A percentile compares a stretch with the other conserved stretches of the same genome.
phyloP scores from a whole-genome alignment of 768 basidiomycete species.

The Hysterangium stoloniferum region DNA sequence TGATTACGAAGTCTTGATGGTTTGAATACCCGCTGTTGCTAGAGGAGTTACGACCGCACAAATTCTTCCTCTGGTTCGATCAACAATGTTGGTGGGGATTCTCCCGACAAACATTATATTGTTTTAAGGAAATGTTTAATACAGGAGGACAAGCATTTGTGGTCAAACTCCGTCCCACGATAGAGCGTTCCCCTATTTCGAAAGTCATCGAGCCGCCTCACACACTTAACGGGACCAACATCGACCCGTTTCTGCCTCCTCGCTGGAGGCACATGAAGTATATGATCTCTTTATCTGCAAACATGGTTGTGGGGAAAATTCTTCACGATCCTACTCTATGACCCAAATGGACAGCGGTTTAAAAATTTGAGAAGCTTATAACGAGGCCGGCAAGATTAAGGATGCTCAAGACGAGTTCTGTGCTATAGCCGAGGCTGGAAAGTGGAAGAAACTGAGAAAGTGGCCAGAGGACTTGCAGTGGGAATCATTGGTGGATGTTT shows the following conservation, averaged over 20 bases:
- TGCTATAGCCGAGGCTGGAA: conserved; percentile 39
- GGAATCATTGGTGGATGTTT: conserved; percentile 74
- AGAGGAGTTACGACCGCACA: conserved; percentile 86
- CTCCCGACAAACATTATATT: neutral
- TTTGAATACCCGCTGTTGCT: conserved; percentile 79
- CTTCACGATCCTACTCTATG: conserved; percentile 18
- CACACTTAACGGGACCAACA: conserved; percentile 40
- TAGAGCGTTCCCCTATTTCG: conserved; percentile 65
- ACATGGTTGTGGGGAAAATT: conserved; percentile 47
- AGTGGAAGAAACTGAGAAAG: conserved; percentile 24
- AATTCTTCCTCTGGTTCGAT: conserved; percentile 68
- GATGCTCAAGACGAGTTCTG: conserved; percentile 67
- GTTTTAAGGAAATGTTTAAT: too few relatives aligned
- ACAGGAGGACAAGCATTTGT: conserved; percentile 83
- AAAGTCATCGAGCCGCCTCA: conserved; percentile 83
- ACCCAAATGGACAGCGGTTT: conserved; percentile 71
- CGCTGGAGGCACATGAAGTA: conserved; percentile 82
- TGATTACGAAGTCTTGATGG: conserved; percentile 79
- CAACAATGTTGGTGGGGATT: conserved; percentile 70
- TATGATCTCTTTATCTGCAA: conserved; percentile 25
- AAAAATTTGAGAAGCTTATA: conserved; percentile 70
- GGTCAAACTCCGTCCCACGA: conserved; percentile 73
- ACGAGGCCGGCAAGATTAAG: conserved; percentile 61
- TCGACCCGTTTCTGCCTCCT: conserved; percentile 32
- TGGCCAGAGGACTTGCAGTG: conserved; percentile 69